These are phyloP conservation scores for Calonectria henricotiae DNA, from an alignment of 2,329 filamentous ascomycete genomes.

Conservation along the genomic window DNA sequence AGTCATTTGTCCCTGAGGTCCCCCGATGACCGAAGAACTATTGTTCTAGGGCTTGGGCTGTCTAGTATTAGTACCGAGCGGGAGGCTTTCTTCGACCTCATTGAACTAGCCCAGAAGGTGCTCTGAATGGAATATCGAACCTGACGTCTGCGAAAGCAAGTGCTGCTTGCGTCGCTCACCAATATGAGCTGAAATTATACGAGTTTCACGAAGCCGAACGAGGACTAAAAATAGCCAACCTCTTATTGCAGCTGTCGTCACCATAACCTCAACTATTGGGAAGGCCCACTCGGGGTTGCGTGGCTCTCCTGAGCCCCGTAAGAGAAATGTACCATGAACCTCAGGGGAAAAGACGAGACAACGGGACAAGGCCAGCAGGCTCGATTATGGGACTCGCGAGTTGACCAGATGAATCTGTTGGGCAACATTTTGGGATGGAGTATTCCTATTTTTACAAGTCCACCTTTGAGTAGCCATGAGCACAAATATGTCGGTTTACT, in stretches of 20 bases:
- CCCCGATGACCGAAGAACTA: slow-evolving; percentile 74
- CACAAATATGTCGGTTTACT: slow-evolving; percentile 15
- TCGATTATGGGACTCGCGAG: slow-evolving; percentile 1
- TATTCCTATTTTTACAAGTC: neutral
- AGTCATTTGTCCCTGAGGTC: slow-evolving; percentile 82
- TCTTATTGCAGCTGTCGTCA: neutral
- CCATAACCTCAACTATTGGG: neutral
- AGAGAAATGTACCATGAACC: neutral
- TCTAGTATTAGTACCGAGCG: slow-evolving; percentile 67
- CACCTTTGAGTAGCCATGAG: slow-evolving; percentile 2
- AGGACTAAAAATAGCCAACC: neutral
- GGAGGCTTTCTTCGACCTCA: slow-evolving; percentile 76
- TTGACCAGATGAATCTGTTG: too few relatives aligned
- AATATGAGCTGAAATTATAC: neutral
- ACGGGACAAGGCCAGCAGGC: neutral
- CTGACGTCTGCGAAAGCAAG: neutral
- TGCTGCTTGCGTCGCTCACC: neutral
- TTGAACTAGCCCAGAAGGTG: slow-evolving; percentile 75
- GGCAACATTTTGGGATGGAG: neutral
- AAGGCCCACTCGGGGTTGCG: slow-evolving; percentile 11
- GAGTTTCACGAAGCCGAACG: neutral
- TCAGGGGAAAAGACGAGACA: neutral
- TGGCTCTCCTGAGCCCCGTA: neutral
- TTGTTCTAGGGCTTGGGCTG: slow-evolving; percentile 76
- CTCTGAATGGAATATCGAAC: slow-evolving; percentile 55